Percentiles rank a stretch among this genome's conserved stretches.
Conservation (phyloP, 805 yeast species). For the Sugiyamaella floridensis region DNA sequence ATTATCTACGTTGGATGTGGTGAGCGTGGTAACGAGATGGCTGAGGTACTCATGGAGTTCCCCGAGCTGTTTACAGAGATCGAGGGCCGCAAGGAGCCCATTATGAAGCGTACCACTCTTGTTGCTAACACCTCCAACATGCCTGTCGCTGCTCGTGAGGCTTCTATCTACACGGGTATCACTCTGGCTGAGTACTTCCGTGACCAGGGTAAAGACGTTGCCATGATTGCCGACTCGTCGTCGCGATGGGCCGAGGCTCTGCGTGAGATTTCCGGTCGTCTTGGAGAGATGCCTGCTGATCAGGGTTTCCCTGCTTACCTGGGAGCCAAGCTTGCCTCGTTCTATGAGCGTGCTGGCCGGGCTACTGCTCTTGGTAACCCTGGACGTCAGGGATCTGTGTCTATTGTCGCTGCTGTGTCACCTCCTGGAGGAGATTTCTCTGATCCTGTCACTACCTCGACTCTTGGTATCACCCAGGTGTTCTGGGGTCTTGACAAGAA, state of each 20-base stretch:
- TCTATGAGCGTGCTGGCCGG: conserved; percentile 99
- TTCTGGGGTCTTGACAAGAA: conserved; percentile 99
- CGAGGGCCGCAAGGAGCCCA: conserved; percentile 92
- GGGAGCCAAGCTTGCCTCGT: conserved; percentile 97
- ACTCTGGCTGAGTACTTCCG: conserved; percentile 98
- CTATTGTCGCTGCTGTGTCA: conserved; percentile 99
- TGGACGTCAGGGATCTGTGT: conserved; percentile 92
- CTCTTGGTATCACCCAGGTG: conserved; percentile 99
- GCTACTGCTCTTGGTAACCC: conserved; percentile 95
- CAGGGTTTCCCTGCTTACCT: conserved; percentile 99
- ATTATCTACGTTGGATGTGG: conserved; percentile 96
- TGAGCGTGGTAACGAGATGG: conserved; percentile 99
- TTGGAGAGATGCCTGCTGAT: conserved; percentile 99
- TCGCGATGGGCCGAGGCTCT: conserved; percentile 99
- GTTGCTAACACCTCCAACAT: conserved; percentile 98
- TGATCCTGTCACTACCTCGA: conserved; percentile 97
- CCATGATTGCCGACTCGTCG: conserved; percentile 99
- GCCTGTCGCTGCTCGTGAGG: conserved; percentile 99
- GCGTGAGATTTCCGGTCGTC: conserved; percentile 99
- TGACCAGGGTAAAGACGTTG: conserved; percentile 98
- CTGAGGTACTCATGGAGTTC: conserved; percentile 98
- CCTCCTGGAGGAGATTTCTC: conserved; percentile 99
- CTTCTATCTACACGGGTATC: conserved; percentile 98
- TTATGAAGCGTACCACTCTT: conserved; percentile 98
- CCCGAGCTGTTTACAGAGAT: conserved; percentile 92